Evolutionary conservation across 202 grass and related monocot genomes (phyloP).

Genomic region (Schoenoplectus triqueter): DNA sequence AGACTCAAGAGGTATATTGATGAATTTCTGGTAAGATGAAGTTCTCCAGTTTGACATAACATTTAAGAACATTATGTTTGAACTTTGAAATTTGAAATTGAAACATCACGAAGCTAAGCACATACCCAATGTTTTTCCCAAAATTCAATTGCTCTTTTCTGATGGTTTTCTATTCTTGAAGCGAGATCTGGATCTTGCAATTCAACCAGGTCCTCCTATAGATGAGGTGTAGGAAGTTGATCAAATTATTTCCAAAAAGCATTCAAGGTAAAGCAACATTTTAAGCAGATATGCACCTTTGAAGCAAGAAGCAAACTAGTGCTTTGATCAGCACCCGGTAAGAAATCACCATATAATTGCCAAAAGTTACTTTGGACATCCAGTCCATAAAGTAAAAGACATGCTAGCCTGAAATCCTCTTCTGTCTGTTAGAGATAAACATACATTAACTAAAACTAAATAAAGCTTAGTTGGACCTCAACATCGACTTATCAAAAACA

Average conservation of each 20-base stretch:
- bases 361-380: constrained; percentile 86
- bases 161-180: constrained; percentile 64
- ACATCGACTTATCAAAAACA: constrained; percentile 1
- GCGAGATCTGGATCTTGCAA: constrained; percentile 77
- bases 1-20: background rate
- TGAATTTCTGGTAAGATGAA: background rate
- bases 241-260: constrained; percentile 40
- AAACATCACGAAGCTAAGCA: background rate
- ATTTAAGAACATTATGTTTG: constrained; percentile 4
- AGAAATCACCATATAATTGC: constrained; percentile 92
- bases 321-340: constrained; percentile 83
- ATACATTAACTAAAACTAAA: background rate
- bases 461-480: constrained; percentile 13
- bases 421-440: constrained; percentile 68
- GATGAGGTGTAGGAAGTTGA: constrained; percentile 21
- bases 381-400: constrained; percentile 84
- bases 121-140: constrained; percentile 97
- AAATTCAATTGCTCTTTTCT: constrained; percentile 80
- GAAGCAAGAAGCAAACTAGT: constrained; percentile 87
- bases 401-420: constrained; percentile 88
- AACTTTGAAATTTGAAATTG: background rate
- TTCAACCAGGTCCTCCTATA: constrained; percentile 86
- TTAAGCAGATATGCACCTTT: constrained; percentile 56
- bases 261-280: constrained; percentile 42
- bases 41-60: constrained; percentile 3